Evolutionary conservation across 495 filamentous ascomycete genomes (phyloP).

Genomic region (Astrothelium macrocarpum): DNA sequence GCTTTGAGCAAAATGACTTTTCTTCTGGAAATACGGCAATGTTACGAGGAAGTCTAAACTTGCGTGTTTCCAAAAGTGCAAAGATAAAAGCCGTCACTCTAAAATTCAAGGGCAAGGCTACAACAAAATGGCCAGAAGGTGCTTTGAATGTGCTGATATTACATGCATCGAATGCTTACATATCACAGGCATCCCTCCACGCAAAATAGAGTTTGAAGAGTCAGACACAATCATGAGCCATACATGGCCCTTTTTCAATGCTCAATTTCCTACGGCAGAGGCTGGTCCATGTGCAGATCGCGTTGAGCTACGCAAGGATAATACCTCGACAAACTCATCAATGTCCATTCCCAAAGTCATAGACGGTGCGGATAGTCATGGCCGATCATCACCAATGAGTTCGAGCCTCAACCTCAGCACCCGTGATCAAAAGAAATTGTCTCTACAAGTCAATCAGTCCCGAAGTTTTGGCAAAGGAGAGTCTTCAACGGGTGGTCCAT

Average conservation of each 20-base stretch:
- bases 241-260: conserved; percentile 75
- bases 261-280: conserved; percentile 51
- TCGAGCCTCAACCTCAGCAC: conserved; percentile 35
- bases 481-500: conserved; percentile 42
- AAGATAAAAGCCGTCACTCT: conserved; percentile 93
- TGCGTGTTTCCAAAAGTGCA: conserved; percentile 77
- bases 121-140: conserved; percentile 97
- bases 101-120: conserved; percentile 72
- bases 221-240: conserved; percentile 67
- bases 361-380: conserved; percentile 15
- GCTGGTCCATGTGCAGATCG: conserved; percentile 57
- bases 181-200: conserved; percentile 69
- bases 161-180: not conserved
- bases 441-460: conserved; percentile 69
- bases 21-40: conserved; percentile 66
- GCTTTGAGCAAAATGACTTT: conserved; percentile 75
- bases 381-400: conserved; percentile 42
- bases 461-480: conserved; percentile 83
- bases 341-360: conserved; percentile 1
- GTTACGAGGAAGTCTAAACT: conserved; percentile 70
- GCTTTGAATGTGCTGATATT: conserved; percentile 13
- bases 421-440: conserved; percentile 55
- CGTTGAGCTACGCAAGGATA: conserved; percentile 39
- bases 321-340: not conserved
- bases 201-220: conserved; percentile 74